Evolutionary conservation across 495 filamentous ascomycete species (phyloP), one percentile per base, ranked within the genome.

Genomic region (Clohesyomyces aquaticus): DNA sequence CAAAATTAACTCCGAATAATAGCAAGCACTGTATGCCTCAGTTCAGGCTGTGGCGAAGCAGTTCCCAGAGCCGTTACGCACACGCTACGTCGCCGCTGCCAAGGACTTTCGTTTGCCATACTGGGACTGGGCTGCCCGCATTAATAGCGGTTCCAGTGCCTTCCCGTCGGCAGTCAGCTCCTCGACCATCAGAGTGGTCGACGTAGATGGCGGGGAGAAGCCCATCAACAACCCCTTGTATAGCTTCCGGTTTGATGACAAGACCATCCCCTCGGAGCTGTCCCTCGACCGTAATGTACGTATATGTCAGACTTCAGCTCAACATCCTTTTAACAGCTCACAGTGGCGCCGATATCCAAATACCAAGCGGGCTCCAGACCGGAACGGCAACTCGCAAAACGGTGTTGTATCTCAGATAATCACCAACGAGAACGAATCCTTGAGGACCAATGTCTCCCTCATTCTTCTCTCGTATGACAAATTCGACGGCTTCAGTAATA

Each of bases 361-460:
- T 27, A 64, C 61, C n/a, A 46, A 49, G 3, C 61, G 61, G 9
- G 28, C 54, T 27, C 61, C 61, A 4, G 45, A 50, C 26, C 21
- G 10, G n/a, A 49, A 45, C 27, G 61, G 54, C 53, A 32, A 53
- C 10, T 66, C 63, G 8, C 55, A 55, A 19, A 58, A 66, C 42
- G 27, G n/a, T 46, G 14, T 22, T 14, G 55, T 66, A 14, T 19
- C 47, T 22, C 56, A 23, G 27, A 35, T 66, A 19, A 53, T 66
- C 35, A 54, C 55, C 1, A 60, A 57, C 25, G 61, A 64, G 26
- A 53, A 27, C 26, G 42, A 52, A 10, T 64, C 61, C 12, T 46
- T 64, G 27, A 29, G 61, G 18, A 64, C 25, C 53, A 64, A 64
- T 43, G 61, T 64, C 12, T 64, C 61, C n/a, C 53, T 64, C 3